Base-by-base conservation (phyloP, 257 asterid genomes). In the Cruciata laevipes region DNA sequence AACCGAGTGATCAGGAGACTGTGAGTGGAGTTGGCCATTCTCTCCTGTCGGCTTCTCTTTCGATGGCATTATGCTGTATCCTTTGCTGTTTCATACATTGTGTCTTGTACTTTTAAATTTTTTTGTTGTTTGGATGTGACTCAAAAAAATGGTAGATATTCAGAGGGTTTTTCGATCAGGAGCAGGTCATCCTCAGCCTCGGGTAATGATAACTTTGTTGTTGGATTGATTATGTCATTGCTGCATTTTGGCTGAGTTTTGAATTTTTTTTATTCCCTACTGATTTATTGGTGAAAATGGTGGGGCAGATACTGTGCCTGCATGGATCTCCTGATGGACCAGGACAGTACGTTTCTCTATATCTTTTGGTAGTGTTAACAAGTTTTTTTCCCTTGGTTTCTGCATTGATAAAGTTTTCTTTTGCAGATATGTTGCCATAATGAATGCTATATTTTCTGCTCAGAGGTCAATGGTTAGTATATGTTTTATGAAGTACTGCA, bases 1-100 rank as follows among this genome's bases (percentile, higher is more conserved):
- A 80, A 33, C 65, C 83, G 63, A 83, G 89, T 71, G 73, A 69
- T 49, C 27, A 32, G 61, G 85, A 80, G 60, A 81, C 80, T 5
- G 88, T 85, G 12, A 83, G 80, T 69, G 91, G 90, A 37, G 86
- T 86, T 13, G 85, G 89, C 40, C 77, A 79, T 78, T 81, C 98
- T 0, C 92, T 92, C 71, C 96, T 89, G 30, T 87, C 97, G 25
- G 97, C 97, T 63, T 86, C 97, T 65, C 93, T 92, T 53, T 92
- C 98, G 24, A 87, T 89, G 97, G 98, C 98, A 10, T 82, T 92
- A n/a, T 92, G 97, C 69, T 89, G 96, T 92, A 92, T 92, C 96
- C 96, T 81, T 44, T 14, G 13, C n/a, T 5, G 55, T 47, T 14
- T 58, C 57, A 8, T 27, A 33, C 38, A 18, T 47, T 23, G 27